Evolutionary conservation across 176 grass and related monocot genomes (phyloP), one percentile per base, ranked within the genome.

Genomic region (Luzula sylvatica): DNA sequence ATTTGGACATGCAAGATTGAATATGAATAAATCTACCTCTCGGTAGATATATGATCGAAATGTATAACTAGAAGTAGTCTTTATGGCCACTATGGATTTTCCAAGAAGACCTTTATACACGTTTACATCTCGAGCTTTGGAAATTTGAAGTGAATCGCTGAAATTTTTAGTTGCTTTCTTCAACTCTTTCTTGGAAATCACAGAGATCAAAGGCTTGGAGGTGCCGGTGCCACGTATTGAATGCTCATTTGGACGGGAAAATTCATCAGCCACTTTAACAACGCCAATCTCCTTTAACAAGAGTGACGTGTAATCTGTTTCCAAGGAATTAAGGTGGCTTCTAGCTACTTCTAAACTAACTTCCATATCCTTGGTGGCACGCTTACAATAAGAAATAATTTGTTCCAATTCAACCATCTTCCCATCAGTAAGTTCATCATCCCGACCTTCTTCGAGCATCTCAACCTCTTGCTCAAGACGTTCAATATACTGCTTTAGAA

Each of bases 71-170:
- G 68, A 32, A 87, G 62, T 48, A n/a, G 75, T 18, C 51, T 86
- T 86, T 38, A 86, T 75, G 15, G 76, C 82, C 11, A 86, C 72
- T 0, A 27, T 72, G 39, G 82, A 80, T 64, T 30, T 63, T 8
- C 67, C 66, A 21, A 86, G 53, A 23, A 50, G 57, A 8, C 82
- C 76, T 65, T 42, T 80, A 44, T 80, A 86, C n/a, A 80, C 71
- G 17, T 66, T 61, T 26, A 71, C 82, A 12, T 58, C 76, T 30
- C 76, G 71, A 7, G 76, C 76, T 70, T 76, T 48, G 1, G 71
- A 71, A 12, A 86, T 65, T 67, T 81, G 75, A 6, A 86, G 60
- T 15, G 62, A 55, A 29, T 64, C 25, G 3, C 62, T 50, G 0
- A 81, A 86, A 43, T 65, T 38, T 13, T 61, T 26, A 3, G 76